These are phyloP conservation scores for Pinus tabuliformis DNA, from an alignment of 75 land plant genomes.

Conservation along the genomic window DNA sequence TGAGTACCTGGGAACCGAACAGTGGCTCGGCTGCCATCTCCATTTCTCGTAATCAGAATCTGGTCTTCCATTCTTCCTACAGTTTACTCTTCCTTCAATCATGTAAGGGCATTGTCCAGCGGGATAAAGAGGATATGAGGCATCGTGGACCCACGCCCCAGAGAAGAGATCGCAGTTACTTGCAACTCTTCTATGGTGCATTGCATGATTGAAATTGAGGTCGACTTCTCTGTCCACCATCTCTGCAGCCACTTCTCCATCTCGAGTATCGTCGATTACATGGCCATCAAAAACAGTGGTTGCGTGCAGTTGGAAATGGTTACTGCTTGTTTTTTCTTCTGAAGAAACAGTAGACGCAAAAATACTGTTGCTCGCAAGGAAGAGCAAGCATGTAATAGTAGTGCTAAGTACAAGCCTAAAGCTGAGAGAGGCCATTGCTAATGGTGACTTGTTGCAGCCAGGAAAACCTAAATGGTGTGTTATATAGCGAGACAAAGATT, in stretches of 20 bases:
- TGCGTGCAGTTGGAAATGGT: no score
- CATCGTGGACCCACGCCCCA: constrained; percentile 58
- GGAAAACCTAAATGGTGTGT: no score
- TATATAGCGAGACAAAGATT: no score
- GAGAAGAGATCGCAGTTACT: constrained; percentile 42
- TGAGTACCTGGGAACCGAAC: constrained; percentile 15
- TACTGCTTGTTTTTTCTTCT: no score
- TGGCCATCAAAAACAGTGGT: no score
- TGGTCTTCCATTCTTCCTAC: constrained; percentile 23
- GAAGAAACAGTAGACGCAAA: no score
- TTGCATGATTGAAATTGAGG: not conserved
- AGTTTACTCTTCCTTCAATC: constrained; percentile 35
- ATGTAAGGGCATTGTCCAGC: constrained; percentile 52
- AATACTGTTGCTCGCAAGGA: no score
- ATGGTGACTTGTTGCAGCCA: no score
- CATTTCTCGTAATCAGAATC: constrained; percentile 25
- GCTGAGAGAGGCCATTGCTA: no score
- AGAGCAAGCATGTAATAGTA: no score
- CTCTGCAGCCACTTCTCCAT: not conserved
- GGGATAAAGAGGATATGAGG: constrained; percentile 41
- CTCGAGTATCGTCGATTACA: no score
- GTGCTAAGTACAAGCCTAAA: no score
- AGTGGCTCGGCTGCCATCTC: constrained; percentile 21
- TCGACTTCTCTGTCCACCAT: constrained; percentile 18
- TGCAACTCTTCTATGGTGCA: not conserved